A percentile compares a stretch with the other conserved stretches of the same genome.
phyloP scores from a whole-genome alignment of 2,329 filamentous ascomycete species.

The Penicillium sp. region DNA sequence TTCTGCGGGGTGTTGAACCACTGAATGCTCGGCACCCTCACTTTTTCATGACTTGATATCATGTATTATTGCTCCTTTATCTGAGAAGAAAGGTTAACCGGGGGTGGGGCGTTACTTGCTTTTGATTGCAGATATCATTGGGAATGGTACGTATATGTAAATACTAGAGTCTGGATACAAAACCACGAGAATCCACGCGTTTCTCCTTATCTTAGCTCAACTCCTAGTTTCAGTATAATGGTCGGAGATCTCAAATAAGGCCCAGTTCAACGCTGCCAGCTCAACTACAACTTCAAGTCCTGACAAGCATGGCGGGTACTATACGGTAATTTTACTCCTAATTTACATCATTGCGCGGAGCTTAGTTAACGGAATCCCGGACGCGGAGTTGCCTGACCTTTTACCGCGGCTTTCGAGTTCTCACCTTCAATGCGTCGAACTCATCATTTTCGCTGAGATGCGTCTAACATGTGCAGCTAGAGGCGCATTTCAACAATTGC shows the following conservation, averaged over 20 bases:
- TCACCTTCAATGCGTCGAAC: slow-evolving; percentile 10
- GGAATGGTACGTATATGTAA: slow-evolving; percentile 30
- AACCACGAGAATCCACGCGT: slow-evolving; percentile 11
- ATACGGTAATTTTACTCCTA: not conserved
- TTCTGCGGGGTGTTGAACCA: not conserved
- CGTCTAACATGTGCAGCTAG: slow-evolving; percentile 30
- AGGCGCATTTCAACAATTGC: slow-evolving; percentile 26
- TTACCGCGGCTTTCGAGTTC: not conserved
- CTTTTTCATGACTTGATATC: slow-evolving; percentile 19
- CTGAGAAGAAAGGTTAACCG: slow-evolving; percentile 27
- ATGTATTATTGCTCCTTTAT: slow-evolving; percentile 32
- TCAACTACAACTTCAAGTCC: too few species aligned
- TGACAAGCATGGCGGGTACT: not conserved
- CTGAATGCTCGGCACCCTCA: slow-evolving; percentile 10
- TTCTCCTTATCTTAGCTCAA: not conserved
- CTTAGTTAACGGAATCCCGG: not conserved
- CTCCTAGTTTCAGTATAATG: too few species aligned
- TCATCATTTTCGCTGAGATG: slow-evolving; percentile 32
- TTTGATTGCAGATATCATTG: slow-evolving; percentile 19
- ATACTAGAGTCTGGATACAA: slow-evolving; percentile 30
- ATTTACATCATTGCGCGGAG: not conserved
- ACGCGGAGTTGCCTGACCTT: slow-evolving; percentile 2
- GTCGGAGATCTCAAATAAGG: too few species aligned
- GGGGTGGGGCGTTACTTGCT: slow-evolving; percentile 31
- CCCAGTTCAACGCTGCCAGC: too few species aligned